Evolutionary conservation across 2,329 filamentous ascomycete species (phyloP), one percentile per base, ranked within the genome.

Genomic region (Bipolaris cookei): DNA sequence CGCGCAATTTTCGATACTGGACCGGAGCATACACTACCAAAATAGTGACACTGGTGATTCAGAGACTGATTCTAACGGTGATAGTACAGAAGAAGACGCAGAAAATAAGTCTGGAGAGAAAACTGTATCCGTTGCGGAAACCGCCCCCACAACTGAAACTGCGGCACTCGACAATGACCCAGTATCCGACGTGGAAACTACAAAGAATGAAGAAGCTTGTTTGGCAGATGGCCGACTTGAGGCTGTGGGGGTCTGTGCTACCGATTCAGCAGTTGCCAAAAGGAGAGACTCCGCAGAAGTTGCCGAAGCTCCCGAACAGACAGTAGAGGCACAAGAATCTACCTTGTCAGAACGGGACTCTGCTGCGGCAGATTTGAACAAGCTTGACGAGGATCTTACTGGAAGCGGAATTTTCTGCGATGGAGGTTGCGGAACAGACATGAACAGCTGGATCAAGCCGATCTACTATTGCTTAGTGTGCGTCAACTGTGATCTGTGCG

Each of bases 391-490:
- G n/a, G 51, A 54, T 14, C 10, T 47, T 1, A 25, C 2, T 11
- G 35, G 6, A n/a, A 7, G 2, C 4, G n/a, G 18, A 4, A 13
- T 54, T 3, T n/a, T 1, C 28, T 54, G 43, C 18, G 20, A 54
- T 4, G 43, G 51, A 6, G 14, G 18, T 0, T 54, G 43, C 1
- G 43, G 25, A 6, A 34, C 18, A 1, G 2, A 3, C 6, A 54
- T 48, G 14, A 7, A 7, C 5, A 39, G 25, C 0, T 48, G 51
- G 51, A 20, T 18, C 2, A 37, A 35, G n/a, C 28, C 51, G 2
- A 34, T 54, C 11, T 54, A 48, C n/a, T 54, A 48, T 25, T 54
- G 43, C n/a, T 6, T 54, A 1, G n/a, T 48, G 4, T 48, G 51
- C 2, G 34, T 37, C 0, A 54, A 28, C 25, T 41, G 18, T 3